Evolutionary conservation across 306 rosid species (phyloP), one percentile per base, ranked within the genome.

Genomic region (Prinsepia uniflora): DNA sequence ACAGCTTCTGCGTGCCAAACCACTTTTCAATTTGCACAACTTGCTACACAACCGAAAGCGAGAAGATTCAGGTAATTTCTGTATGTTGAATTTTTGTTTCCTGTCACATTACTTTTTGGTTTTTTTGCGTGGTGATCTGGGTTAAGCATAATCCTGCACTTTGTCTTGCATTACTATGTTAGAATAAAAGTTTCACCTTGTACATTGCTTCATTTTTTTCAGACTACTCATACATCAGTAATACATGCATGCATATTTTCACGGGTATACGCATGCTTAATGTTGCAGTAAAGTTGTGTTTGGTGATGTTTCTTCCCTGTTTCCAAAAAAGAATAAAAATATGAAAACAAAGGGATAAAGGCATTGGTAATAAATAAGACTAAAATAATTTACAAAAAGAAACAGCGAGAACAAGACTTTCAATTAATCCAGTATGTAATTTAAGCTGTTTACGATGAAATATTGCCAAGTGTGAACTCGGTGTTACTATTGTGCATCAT

Each of bases 1-100:
- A 81, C 95, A 89, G 47, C 89, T 94, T 87, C 84, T 94, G 67
- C 77, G 18, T 13, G 97, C 82, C 56, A 90, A 94, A 75, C 97
- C 85, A 50, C 83, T 94, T 74, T 89, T 82, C 82, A 49, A 11
- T 62, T 64, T 89, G 86, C 96, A 75, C 77, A 94, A 90, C 92
- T 84, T 87, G 78, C 88, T 94, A 45, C 89, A 86, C 82, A 72
- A 81, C 78, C 89, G 98, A 68, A 89, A 74, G 84, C 76, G 24
- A 55, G 83, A 68, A 34, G 84, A 84, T 73, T 74, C 81, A 63
- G 97, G 98, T 94, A 90, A 72, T 68, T 43, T n/a, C n/a, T n/a
- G n/a, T 74, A 20, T 18, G n/a, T 46, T 77, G 59, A 39, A 20
- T 17, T 53, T 20, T 47, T 1, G 18, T 49, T 67, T 59, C 56